Base-by-base conservation (phyloP, 139 green algal genomes). In the Ulvella scutata region DNA sequence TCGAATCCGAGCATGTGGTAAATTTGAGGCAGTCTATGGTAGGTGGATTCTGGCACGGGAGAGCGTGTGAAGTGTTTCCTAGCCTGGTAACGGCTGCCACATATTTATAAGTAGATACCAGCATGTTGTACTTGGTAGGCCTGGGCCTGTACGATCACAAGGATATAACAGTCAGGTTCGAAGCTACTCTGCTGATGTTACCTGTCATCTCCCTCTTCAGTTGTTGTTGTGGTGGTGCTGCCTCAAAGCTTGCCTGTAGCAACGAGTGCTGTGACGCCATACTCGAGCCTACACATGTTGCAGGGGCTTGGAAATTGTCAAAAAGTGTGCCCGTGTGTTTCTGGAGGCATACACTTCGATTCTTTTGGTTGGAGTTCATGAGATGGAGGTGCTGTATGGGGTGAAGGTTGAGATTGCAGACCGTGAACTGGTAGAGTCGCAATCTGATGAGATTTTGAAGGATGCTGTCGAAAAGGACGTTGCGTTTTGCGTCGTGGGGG, bases 321-420 rank as follows among this genome's bases (percentile, higher is more conserved):
- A 79, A 33, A 43, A 39, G 13, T 93, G 85, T 43, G 72, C 78
- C 31, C 78, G 89, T 0, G 80, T 98, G 4, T 98, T 96, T 83
- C 78, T 99, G 37, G 95, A 99, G 81, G 87, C 88, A 0, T 99
- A 99, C 86, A 99, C 95, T 2, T 97, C 92, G 4, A 90, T 98
- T 21, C 83, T 99, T 59, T 76, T 94, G 38, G 40, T 9, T 10
- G 37, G 23, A 23, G 61, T 44, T 3, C 17, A 29, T n/a, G 4
- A 75, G 78, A 85, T 97, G 93, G 95, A 98, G 78, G 84, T 72
- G 36, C 87, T 98, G 60, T 99, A 99, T 75, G 94, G 90, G 43
- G 92, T 91, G 61, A 44, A 86, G 61, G 86, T 99, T 4, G 77
- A 92, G 3, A 82, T 97, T 2, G 93, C 92, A 20, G 94, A 98